Base-by-base conservation (phyloP, 495 filamentous ascomycete genomes). In the Immersiella caudata region DNA sequence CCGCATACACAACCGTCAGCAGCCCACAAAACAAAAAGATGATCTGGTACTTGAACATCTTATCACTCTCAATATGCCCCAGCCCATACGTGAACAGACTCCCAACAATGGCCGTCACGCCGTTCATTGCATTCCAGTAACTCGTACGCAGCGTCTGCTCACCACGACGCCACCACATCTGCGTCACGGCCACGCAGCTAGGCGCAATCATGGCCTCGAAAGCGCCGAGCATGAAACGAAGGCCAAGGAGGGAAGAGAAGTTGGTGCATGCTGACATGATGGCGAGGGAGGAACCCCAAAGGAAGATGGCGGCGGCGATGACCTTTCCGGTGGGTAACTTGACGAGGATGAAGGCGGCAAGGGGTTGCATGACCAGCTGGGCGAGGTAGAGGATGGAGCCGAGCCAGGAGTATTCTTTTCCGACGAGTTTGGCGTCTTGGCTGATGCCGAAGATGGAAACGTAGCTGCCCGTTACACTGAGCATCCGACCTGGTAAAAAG, bases 61-160 rank as follows among this genome's bases (percentile, higher is more conserved):
- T 70, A 0, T 78, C 64, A 35, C 83, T 86, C 0, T 80, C 64
- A 66, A 89, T 87, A 68, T 89, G 86, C 1, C 85, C 87, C 11
- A 90, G 79, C 21, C 86, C 86, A 62, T 85, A 90, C 0, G 84
- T 84, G 33, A 88, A 81, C 36, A 88, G 64, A 51, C 79, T 81
- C 35, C 76, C 81, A 22, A 84, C 78, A 29, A 85, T 81, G 60
- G 78, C 76, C 16, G 80, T 81, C 5, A 82, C 69, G 6, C 84
- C 82, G 62, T 83, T 80, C 83, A 85, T 86, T 25, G 82, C 76
- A 65, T 83, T 83, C 84, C 80, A 82, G 73, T 81, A 82, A 6
- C 76, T 77, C 55, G 81, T 83, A 0, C 83, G 78, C 50, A 83
- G 74, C 2, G 82, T 85, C 71, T 86, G 82, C 72, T 84, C 82